These are phyloP conservation scores for Symbiodinium pilosum DNA, from an alignment of 73 alveolate species.

Conservation along the genomic window DNA sequence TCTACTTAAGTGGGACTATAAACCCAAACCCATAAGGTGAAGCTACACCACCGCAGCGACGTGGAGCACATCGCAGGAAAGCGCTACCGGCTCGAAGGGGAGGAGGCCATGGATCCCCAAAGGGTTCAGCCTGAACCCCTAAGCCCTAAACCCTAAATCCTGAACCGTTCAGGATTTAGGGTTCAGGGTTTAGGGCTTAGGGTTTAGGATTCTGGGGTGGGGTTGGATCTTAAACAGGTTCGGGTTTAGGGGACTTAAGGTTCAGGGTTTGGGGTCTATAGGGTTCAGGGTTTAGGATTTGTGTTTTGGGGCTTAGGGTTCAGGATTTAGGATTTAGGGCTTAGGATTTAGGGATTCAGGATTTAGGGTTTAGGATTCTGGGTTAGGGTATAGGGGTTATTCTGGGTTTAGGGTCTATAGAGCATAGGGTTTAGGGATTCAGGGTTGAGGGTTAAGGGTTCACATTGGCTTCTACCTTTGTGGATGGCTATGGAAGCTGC, in stretches of 20 bases:
- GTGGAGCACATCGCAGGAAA: constrained; percentile 42
- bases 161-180: not conserved
- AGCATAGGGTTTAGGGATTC: not conserved
- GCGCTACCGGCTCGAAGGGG: constrained; percentile 43
- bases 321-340: not conserved
- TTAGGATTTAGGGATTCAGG: not conserved
- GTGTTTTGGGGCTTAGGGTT: too few relatives aligned
- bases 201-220: not conserved
- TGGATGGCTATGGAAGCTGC: too few relatives aligned
- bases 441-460: not conserved
- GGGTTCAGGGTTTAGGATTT: not conserved
- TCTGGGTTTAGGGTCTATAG: not conserved
- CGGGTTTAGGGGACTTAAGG: too few relatives aligned
- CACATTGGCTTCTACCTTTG: too few relatives aligned
- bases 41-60: constrained; percentile 14
- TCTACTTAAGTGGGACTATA: not conserved
- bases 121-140: not conserved
- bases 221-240: too few relatives aligned
- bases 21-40: not conserved
- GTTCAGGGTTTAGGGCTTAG: not conserved
- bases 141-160: not conserved
- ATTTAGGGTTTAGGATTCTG: not conserved
- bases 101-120: not conserved
- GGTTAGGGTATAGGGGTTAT: not conserved
- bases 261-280: too few relatives aligned